These are phyloP conservation scores for Leccinum incarnatum DNA, from an alignment of 768 basidiomycete genomes.

Conservation along the genomic window DNA sequence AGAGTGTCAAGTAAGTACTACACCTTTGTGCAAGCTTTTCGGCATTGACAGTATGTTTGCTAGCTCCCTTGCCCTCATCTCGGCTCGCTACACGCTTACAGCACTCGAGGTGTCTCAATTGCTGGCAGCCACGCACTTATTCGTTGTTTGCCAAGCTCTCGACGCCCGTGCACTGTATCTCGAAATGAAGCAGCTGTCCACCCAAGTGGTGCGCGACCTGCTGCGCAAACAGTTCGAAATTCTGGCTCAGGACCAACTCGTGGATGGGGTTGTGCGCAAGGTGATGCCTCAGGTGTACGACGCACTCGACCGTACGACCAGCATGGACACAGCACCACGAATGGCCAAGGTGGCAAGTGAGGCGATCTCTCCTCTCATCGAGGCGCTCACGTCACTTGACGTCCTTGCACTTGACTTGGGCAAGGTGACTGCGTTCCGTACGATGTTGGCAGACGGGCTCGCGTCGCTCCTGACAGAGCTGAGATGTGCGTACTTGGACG, in stretches of 20 bases:
- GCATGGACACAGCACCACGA: conserved; percentile 66
- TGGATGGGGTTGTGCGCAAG: conserved; percentile 23
- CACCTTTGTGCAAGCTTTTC: neutral
- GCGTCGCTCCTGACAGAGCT: conserved; percentile 25
- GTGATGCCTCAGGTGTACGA: conserved; percentile 43
- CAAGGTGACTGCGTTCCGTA: conserved; percentile 25
- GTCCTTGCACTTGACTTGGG: conserved; percentile 16
- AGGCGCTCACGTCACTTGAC: conserved; percentile 30
- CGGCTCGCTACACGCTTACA: conserved; percentile 74
- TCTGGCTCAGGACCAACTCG: conserved; percentile 8
- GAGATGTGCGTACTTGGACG: conserved; percentile 29
- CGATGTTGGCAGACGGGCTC: conserved; percentile 14
- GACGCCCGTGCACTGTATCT: conserved; percentile 76
- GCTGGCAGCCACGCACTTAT: conserved; percentile 72
- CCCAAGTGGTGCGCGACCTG: conserved; percentile 21
- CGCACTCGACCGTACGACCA: conserved; percentile 61
- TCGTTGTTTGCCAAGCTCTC: conserved; percentile 77
- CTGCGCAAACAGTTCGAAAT: conserved; percentile 13
- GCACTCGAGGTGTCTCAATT: conserved; percentile 77
- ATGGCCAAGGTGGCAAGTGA: conserved; percentile 72
- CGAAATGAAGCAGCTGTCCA: conserved; percentile 48
- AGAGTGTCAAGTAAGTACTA: conserved; percentile 75
- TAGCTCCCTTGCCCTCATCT: conserved; percentile 81
- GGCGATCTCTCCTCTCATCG: conserved; percentile 59
- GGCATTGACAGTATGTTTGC: neutral